Percentiles rank a stretch among this genome's conserved stretches.
phyloP scores from a whole-genome alignment of 176 grass and related monocot genomes.

The Microstegium vimineum region DNA sequence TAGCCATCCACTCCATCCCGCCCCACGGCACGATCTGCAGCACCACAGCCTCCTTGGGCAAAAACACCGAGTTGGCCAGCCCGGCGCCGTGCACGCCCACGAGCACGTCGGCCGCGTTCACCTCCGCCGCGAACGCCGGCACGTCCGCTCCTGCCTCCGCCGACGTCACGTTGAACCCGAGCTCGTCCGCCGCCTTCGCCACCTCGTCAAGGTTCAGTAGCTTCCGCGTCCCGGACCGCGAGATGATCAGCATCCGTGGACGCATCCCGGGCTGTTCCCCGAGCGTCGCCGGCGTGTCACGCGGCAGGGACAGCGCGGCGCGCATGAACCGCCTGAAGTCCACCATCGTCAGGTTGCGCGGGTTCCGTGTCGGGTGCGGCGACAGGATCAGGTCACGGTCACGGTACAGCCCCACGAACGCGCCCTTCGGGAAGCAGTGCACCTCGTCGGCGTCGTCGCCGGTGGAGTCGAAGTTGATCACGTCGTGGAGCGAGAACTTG shows the following conservation, averaged over 20 bases:
- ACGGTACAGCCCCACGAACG: constrained; percentile 45
- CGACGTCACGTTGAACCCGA: constrained; percentile 65
- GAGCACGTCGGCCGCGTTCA: constrained; percentile 55
- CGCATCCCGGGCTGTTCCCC: constrained; percentile 34
- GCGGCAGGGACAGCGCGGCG: constrained; percentile 34
- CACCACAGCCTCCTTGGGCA: constrained; percentile 35
- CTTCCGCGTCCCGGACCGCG: constrained; percentile 34
- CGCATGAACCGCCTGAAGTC: constrained; percentile 60
- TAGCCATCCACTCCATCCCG: constrained; percentile 73
- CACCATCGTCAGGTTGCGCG: constrained; percentile 58
- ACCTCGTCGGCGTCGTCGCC: constrained; percentile 25
- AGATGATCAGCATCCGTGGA: constrained; percentile 60
- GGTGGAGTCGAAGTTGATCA: constrained; percentile 68
- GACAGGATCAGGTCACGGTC: constrained; percentile 75
- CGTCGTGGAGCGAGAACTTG: constrained; percentile 52
- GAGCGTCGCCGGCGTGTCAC: constrained; percentile 30
- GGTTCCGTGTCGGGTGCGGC: constrained; percentile 50
- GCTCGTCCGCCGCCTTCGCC: constrained; percentile 3
- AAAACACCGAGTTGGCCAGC: constrained; percentile 59
- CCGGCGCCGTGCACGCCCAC: constrained; percentile 67
- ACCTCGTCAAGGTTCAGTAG: constrained; percentile 53
- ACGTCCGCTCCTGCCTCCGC: constrained; percentile 47
- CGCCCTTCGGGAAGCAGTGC: constrained; percentile 55
- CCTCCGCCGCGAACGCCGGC: constrained; percentile 37
- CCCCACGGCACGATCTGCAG: constrained; percentile 85